These are phyloP conservation scores for Lasiosphaeria hispida DNA, from an alignment of 495 filamentous ascomycete species.

Conservation along the genomic window DNA sequence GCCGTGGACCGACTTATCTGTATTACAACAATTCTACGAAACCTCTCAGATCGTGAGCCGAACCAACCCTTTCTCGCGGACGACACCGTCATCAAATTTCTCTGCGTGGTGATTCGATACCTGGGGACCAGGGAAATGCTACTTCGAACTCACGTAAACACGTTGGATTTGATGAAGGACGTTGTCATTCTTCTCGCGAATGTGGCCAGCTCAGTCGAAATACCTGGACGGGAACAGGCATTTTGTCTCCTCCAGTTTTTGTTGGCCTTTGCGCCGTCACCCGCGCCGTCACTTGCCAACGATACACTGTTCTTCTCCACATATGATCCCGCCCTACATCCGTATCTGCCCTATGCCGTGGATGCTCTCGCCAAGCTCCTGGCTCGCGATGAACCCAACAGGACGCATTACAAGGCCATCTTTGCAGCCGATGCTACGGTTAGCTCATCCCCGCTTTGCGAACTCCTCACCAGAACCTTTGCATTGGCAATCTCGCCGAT, in stretches of 20 bases:
- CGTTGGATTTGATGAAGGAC: conserved; percentile 96
- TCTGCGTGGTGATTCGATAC: conserved; percentile 77
- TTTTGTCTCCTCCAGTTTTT: conserved; percentile 84
- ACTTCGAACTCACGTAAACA: conserved; percentile 74
- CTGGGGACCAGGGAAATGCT: conserved; percentile 89
- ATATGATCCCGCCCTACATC: conserved; percentile 77
- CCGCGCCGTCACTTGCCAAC: conserved; percentile 50
- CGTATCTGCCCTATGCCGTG: conserved; percentile 83
- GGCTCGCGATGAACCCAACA: conserved; percentile 89
- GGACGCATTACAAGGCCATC: conserved; percentile 74
- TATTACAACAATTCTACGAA: conserved; percentile 88
- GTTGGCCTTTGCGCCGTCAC: conserved; percentile 81
- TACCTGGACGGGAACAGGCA: conserved; percentile 87
- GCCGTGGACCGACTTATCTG: conserved; percentile 85
- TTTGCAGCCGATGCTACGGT: conserved; percentile 67
- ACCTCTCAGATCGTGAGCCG: conserved; percentile 75
- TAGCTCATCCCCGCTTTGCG: conserved; percentile 56
- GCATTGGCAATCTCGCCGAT: conserved; percentile 81
- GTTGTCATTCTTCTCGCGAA: conserved; percentile 86
- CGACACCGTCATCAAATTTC: conserved; percentile 71
- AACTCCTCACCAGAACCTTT: conserved; percentile 86
- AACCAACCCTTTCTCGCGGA: conserved; percentile 73
- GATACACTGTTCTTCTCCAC: conserved; percentile 70
- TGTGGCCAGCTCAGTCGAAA: conserved; percentile 70
- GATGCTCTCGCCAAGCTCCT: conserved; percentile 90